Base-by-base conservation (phyloP, 1,284 basidiomycete genomes). In the Earliella scabrosa region DNA sequence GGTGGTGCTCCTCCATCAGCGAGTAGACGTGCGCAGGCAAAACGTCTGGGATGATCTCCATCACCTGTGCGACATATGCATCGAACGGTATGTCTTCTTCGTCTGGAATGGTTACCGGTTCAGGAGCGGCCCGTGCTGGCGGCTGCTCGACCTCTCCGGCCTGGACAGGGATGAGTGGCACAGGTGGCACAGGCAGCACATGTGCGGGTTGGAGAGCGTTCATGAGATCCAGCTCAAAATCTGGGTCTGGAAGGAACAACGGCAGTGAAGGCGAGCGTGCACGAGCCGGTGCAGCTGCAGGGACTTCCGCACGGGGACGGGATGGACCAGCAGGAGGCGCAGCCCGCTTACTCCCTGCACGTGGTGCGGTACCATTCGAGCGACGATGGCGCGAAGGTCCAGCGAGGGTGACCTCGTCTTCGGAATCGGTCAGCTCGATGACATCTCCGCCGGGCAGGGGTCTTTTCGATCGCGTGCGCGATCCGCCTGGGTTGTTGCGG, bases 31-130 rank as follows among this genome's bases (percentile, higher is more conserved):
- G 76, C 2, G 76, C 74, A 0, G 83, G 82, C 9, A 79, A 75
- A 10, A 88, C 85, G 62, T 90, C 85, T 0, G 89, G 88, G 21
- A 90, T 70, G 34, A 91, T 79, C 65, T 89, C 87, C 38, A 88
- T 72, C 32, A 90, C 76, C 45, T 77, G 81, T 7, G 79, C 76
- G 43, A 83, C 69, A 52, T 66, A 72, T 1, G 21, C 51, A 44
- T 66, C 61, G 45, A 61, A 47, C 2, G 55, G 46, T 23, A 49
- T 34, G 2, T 40, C 45, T 9, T 51, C 36, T n/a, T 59, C 56
- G 21, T 7, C 21, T 21, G 35, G 21, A 16, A 46, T 16, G 6
- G 24, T 16, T 13, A 23, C 31, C 35, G 20, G 31, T 23, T 31
- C 38, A 29, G 16, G 7, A 26, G 27, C 29, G 6, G 29, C 7